phyloP scores from a whole-genome alignment of 371 early-diverging fungal genomes.

The Lichtheimia ramosa region DNA sequence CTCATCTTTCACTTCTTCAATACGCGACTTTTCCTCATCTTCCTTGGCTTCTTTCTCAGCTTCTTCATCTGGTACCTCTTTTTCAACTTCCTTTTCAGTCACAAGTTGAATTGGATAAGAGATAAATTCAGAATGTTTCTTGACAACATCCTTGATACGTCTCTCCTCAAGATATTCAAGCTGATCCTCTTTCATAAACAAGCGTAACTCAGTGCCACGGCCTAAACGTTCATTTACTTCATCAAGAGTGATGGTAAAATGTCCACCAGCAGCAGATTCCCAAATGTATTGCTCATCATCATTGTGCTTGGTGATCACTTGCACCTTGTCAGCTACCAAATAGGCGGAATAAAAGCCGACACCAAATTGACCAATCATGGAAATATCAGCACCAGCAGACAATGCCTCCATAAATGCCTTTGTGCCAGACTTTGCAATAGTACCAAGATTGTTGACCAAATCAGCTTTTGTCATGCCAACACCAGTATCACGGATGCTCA shows the following conservation, averaged over 20 bases:
- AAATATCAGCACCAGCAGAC: constrained; percentile 52
- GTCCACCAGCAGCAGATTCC: constrained; percentile 65
- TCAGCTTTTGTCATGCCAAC: constrained; percentile 91
- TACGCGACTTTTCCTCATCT: constrained; percentile 58
- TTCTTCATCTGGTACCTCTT: constrained; percentile 85
- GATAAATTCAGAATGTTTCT: constrained; percentile 86
- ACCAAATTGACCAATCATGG: constrained; percentile 93
- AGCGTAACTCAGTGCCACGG: constrained; percentile 78
- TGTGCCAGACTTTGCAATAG: constrained; percentile 81
- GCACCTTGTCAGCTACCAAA: constrained; percentile 84
- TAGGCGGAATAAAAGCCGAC: constrained; percentile 90
- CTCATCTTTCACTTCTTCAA: constrained; percentile 53
- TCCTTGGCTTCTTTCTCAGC: constrained; percentile 64
- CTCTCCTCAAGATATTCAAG: constrained; percentile 57
- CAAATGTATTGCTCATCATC: constrained; percentile 77
- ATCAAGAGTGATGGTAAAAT: constrained; percentile 78
- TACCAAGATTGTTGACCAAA: constrained; percentile 81
- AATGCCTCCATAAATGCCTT: constrained; percentile 55
- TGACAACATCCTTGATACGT: constrained; percentile 64
- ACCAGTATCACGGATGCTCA: constrained; percentile 84
- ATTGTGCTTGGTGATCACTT: constrained; percentile 81
- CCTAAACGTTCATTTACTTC: constrained; percentile 63
- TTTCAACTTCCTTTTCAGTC: constrained; percentile 64
- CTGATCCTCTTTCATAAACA: constrained; percentile 82
- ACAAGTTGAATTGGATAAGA: constrained; percentile 58